Conservation (phyloP, 208 protist species). For the Trypanosoma cruzi region DNA sequence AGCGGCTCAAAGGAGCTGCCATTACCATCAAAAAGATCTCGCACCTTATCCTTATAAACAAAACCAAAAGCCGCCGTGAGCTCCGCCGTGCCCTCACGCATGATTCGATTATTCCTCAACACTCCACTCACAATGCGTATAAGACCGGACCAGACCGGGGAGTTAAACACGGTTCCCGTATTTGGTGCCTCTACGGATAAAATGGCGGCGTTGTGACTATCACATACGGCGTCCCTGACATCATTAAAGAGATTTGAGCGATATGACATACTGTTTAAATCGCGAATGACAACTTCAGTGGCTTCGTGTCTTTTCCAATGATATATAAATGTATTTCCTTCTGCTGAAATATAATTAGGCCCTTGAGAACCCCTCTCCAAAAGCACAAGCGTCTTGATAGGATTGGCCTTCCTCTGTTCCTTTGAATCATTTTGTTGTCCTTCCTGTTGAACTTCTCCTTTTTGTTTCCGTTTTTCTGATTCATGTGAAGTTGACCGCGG, state of each 20-base stretch:
- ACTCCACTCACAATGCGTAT: conserved; percentile 62
- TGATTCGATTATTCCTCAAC: conserved; percentile 38
- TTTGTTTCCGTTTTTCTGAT: conserved; percentile 3
- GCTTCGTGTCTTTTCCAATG: conserved; percentile 40
- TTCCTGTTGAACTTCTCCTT: background rate
- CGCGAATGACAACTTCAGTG: conserved; percentile 48
- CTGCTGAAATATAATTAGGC: conserved; percentile 29
- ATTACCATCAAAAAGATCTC: conserved; percentile 52
- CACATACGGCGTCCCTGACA: conserved; percentile 51
- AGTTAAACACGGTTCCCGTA: conserved; percentile 50
- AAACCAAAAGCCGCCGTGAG: conserved; percentile 69
- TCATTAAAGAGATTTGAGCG: conserved; percentile 57
- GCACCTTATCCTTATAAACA: conserved; percentile 66
- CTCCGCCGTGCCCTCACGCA: conserved; percentile 38
- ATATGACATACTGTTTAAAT: conserved; percentile 57
- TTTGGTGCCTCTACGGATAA: conserved; percentile 68
- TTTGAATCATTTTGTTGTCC: conserved; percentile 5
- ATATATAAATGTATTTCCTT: conserved; percentile 43
- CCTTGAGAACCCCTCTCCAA: conserved; percentile 42
- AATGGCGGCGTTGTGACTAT: conserved; percentile 67
- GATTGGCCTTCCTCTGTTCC: conserved; percentile 35
- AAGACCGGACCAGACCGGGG: conserved; percentile 70
- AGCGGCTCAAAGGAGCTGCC: conserved; percentile 51
- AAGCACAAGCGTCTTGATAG: conserved; percentile 64
- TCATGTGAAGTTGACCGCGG: no score